Percentiles rank a stretch among this genome's conserved stretches.
These are phyloP conservation scores for Nakazawaea anatomiae DNA, from an alignment of 805 yeast species.

Conservation along the genomic window DNA sequence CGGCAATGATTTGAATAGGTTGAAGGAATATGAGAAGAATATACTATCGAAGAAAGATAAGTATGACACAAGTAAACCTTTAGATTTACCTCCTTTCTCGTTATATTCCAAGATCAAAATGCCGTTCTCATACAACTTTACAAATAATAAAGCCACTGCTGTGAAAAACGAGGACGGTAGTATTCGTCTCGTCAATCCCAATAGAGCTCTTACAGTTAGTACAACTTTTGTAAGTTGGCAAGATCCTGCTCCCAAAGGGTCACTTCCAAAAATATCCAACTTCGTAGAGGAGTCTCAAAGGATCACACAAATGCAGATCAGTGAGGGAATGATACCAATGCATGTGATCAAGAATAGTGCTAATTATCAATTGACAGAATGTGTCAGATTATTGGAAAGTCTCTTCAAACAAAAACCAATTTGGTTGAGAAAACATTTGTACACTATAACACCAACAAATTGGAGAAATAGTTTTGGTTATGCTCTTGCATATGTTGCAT, in stretches of 20 bases:
- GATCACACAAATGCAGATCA: slow-evolving; percentile 28
- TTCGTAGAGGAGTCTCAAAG: slow-evolving; percentile 32
- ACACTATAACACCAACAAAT: slow-evolving; percentile 44
- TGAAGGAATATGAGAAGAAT: slow-evolving; percentile 24
- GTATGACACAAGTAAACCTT: slow-evolving; percentile 27
- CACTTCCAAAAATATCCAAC: slow-evolving; percentile 42
- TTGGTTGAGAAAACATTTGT: slow-evolving; percentile 77
- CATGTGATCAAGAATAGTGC: neutral
- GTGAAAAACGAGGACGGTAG: slow-evolving; percentile 50
- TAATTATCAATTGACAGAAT: slow-evolving; percentile 29
- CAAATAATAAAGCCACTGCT: slow-evolving; percentile 57
- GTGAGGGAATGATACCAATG: neutral
- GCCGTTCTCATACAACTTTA: slow-evolving; percentile 75
- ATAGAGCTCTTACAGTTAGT: slow-evolving; percentile 44
- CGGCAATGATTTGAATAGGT: slow-evolving; percentile 17
- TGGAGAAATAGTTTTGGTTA: slow-evolving; percentile 47
- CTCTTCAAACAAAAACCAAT: slow-evolving; percentile 71
- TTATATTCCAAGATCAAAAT: slow-evolving; percentile 68
- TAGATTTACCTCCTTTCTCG: slow-evolving; percentile 82
- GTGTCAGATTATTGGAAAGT: slow-evolving; percentile 34
- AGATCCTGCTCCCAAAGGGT: slow-evolving; percentile 39
- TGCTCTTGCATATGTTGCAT: slow-evolving; percentile 82
- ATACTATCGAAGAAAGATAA: slow-evolving; percentile 23
- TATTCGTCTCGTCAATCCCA: slow-evolving; percentile 39
- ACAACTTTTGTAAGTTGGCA: slow-evolving; percentile 42